Evolutionary conservation across 352 stramenopile species (phyloP), one percentile per base, ranked within the genome.

Genomic region (Halophytophthora polymorphica): DNA sequence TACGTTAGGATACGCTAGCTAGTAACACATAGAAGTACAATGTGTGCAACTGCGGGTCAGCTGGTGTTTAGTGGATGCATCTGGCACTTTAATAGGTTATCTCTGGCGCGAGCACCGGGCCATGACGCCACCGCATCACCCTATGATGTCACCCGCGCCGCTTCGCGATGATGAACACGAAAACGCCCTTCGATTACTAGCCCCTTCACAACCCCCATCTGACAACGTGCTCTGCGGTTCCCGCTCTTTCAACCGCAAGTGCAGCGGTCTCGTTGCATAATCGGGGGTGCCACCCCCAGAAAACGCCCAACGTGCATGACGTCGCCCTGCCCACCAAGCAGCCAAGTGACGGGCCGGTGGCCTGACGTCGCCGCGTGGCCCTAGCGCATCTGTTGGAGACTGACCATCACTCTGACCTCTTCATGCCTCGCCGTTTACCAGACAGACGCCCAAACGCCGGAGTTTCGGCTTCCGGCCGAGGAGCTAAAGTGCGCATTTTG

Each of bases 121-220:
- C 25, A 31, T 31, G 25, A 31, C 25, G 25, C 25, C 25, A 4
- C 1, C 4, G 46, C 40, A 44, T 37, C 46, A 73, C 46, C 28
- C 11, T n/a, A 61, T 71, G 64, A 73, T 69, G 61, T 77, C 67
- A 73, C 69, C 63, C 21, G 48, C 41, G 37, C 31, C 42, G 36
- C 40, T 66, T 60, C 29, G 29, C 31, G 22, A 8, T 31, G 25
- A 31, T 31, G 25, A 31, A 31, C 25, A 31, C 4, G 25, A n/a
- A n/a, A n/a, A n/a, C n/a, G n/a, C n/a, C n/a, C n/a, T n/a, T n/a
- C n/a, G n/a, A n/a, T n/a, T n/a, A n/a, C n/a, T n/a, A n/a, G n/a
- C n/a, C n/a, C n/a, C n/a, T n/a, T n/a, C 25, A 31, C 25, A 8
- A 8, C 8, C 25, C 25, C 25, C 25, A 31, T 31, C 4, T 8